These are phyloP conservation scores for Tetrapisispora arboricola DNA, from an alignment of 805 yeast genomes.

Conservation along the genomic window DNA sequence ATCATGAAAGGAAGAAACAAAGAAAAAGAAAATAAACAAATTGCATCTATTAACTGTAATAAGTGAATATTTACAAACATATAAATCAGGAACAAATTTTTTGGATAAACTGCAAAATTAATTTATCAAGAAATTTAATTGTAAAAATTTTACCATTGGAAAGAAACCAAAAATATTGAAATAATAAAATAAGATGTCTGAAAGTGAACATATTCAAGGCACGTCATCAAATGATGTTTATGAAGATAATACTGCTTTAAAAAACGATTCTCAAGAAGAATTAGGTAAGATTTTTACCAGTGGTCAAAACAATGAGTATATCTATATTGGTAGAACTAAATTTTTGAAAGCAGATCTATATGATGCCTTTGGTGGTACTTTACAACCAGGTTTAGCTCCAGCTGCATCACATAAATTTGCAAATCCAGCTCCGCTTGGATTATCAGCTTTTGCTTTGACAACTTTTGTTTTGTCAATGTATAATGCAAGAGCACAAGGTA, in stretches of 20 bases:
- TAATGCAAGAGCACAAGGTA: conserved; percentile 46
- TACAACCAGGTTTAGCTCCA: conserved; percentile 58
- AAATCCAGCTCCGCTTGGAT: conserved; percentile 58
- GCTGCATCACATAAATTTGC: conserved; percentile 51
- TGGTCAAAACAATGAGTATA: conserved; percentile 49
- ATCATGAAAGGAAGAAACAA: no score
- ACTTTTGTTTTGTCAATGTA: conserved; percentile 49
- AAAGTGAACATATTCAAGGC: conserved; percentile 1
- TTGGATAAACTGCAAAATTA: no score
- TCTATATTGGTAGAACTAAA: conserved; percentile 62
- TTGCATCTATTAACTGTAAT: no score
- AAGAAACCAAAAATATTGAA: background rate
- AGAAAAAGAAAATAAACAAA: no score
- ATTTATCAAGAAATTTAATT: no score
- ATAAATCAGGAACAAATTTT: no score
- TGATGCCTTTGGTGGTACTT: conserved; percentile 73
- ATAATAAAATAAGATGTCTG: background rate
- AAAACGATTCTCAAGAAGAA: conserved; percentile 4
- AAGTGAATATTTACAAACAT: no score
- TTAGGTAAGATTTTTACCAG: conserved; percentile 25
- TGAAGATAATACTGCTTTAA: conserved; percentile 1
- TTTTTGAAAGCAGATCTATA: conserved; percentile 51
- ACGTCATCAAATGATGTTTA: background rate
- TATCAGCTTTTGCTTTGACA: conserved; percentile 51
- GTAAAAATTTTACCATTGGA: no score